Conservation (phyloP, 2,329 filamentous ascomycete genomes). For the Akanthomyces lecanii region DNA sequence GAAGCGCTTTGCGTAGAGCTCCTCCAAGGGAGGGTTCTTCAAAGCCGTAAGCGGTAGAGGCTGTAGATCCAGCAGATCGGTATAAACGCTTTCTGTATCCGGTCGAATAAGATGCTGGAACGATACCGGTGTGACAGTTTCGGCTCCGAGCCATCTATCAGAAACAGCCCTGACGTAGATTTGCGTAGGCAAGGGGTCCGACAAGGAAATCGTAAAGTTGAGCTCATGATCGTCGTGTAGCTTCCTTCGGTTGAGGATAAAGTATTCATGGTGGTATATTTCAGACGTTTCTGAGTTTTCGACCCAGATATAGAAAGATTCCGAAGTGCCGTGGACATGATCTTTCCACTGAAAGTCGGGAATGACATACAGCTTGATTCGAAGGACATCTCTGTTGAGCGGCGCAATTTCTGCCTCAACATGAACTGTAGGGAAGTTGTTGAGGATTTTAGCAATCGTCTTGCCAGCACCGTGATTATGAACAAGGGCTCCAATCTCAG, state of each 20-base stretch:
- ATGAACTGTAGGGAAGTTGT: constrained; percentile 87
- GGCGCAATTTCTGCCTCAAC: constrained; percentile 94
- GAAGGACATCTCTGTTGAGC: constrained; percentile 86
- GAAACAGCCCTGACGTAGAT: constrained; percentile 95
- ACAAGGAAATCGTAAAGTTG: constrained; percentile 93
- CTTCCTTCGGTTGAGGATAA: constrained; percentile 86
- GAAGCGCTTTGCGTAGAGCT: constrained; percentile 83
- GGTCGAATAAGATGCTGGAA: constrained; percentile 97
- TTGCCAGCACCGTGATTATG: constrained; percentile 86
- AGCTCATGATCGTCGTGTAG: constrained; percentile 95
- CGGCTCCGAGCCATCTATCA: constrained; percentile 92
- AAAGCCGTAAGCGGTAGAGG: constrained; percentile 82
- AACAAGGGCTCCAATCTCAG: constrained; percentile 85
- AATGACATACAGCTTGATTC: constrained; percentile 81
- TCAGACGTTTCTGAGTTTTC: constrained; percentile 97
- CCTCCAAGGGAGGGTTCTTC: constrained; percentile 81
- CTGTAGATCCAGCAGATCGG: constrained; percentile 86
- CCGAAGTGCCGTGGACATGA: constrained; percentile 84
- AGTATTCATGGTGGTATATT: constrained; percentile 97
- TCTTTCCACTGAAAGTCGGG: constrained; percentile 96
- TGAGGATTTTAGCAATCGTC: constrained; percentile 74
- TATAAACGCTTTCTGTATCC: constrained; percentile 96
- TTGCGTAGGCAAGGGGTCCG: constrained; percentile 88
- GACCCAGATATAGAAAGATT: constrained; percentile 98
- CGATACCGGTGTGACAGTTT: constrained; percentile 90